Base-by-base conservation (phyloP, 78 protist species). In the Dictyostelium brefeldianum region DNA sequence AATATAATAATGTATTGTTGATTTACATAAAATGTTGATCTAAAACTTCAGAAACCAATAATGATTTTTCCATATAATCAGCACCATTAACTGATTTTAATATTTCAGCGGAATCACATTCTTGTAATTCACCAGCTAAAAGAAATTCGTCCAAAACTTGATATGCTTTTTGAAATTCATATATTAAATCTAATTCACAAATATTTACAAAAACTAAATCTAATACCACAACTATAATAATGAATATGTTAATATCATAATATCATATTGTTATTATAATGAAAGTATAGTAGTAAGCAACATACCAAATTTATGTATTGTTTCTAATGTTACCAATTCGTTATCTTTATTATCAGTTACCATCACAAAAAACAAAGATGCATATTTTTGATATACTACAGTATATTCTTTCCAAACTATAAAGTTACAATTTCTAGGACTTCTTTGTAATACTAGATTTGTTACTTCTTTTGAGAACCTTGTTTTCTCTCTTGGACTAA, bases 181-280 rank as follows among this genome's bases (percentile, higher is more conserved):
- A 98, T 80, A 98, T 98, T 50, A 98, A 90, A 83, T 98, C 99
- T 31, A 98, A 91, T 91, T 98, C 99, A 79, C 99, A 98, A 67
- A 98, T 97, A 80, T 95, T 87, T 65, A 54, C 80, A 51, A 87
- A 87, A 64, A 64, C 74, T n/a, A 12, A n/a, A 77, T 87, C 93
- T 64, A 87, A 87, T 31, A 87, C 11, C 7, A 87, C 79, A 87
- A 87, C 93, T 87, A 64, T n/a, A 48, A 7, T 1, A 43, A 1
- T 4, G 18, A 14, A 10, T 7, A 12, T 22, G 47, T 5, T 25
- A 14, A 59, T n/a, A 18, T n/a, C 8, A 59, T 9, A 36, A 36
- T 36, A n/a, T n/a, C n/a, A n/a, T n/a, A n/a, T n/a, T n/a, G n/a
- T n/a, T n/a, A n/a, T n/a, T n/a, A n/a, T n/a, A n/a, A n/a, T n/a